Conservation (phyloP, 2,329 filamentous ascomycete species). For the Sphaerulina populicola region DNA sequence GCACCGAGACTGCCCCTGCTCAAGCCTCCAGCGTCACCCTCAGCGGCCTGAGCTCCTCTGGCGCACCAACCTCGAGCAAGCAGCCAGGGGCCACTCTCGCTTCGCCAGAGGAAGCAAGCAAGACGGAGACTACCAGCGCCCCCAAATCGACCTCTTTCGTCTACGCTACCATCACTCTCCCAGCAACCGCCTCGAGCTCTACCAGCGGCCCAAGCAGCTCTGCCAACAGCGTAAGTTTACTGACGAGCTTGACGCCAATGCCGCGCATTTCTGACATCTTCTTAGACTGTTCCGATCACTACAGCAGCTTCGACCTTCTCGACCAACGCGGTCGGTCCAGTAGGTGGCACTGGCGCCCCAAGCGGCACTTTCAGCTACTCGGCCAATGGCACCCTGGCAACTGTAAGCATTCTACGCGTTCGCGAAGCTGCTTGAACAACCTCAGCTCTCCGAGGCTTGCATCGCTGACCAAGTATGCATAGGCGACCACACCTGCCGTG, state of each 20-base stretch:
- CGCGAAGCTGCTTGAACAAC: background rate
- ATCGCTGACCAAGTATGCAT: background rate
- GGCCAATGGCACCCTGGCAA: slow-evolving; percentile 10
- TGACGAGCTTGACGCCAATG: background rate
- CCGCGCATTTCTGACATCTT: background rate
- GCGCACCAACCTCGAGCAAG: background rate
- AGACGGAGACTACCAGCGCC: background rate
- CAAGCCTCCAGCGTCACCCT: background rate
- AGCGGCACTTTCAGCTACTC: slow-evolving; percentile 1
- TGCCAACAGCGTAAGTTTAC: slow-evolving; percentile 6
- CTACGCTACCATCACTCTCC: slow-evolving; percentile 1
- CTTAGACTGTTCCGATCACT: background rate
- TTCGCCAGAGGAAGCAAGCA: background rate
- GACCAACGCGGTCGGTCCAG: background rate
- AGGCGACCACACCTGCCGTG: background rate
- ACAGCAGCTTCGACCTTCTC: background rate
- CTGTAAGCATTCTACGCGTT: slow-evolving; percentile 1
- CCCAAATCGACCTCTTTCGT: slow-evolving; percentile 3
- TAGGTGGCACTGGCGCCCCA: background rate
- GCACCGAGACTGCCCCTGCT: background rate
- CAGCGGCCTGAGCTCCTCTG: background rate
- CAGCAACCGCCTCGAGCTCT: slow-evolving; percentile 1
- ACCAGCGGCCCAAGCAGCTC: background rate
- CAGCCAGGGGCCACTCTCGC: background rate
- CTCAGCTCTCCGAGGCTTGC: background rate